Evolutionary conservation across 805 yeast species (phyloP).

Genomic region (Zygotorulaspora florentina): DNA sequence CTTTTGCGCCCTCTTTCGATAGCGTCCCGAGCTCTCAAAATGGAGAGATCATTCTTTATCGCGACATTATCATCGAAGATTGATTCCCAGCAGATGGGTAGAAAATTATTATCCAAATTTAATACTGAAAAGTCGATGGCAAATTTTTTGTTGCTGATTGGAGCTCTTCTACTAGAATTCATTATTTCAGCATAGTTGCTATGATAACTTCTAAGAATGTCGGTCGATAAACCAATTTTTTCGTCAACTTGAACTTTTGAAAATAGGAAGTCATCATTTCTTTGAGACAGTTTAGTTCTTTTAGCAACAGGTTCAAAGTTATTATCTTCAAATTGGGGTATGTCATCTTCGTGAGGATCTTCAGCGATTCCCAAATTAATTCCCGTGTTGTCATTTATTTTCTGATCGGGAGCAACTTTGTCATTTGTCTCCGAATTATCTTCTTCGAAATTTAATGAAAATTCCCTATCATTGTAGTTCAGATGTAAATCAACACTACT

Average conservation of each 20-base stretch:
- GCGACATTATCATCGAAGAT: background rate
- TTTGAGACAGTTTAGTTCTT: slow-evolving; percentile 2
- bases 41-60: background rate
- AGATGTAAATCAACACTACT: slow-evolving; percentile 7
- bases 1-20: slow-evolving; percentile 27
- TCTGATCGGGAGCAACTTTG: slow-evolving; percentile 3
- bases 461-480: slow-evolving; percentile 11
- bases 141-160: slow-evolving; percentile 1
- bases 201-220: slow-evolving; percentile 22
- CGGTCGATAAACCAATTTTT: slow-evolving; percentile 27
- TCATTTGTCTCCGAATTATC: slow-evolving; percentile 10
- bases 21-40: background rate
- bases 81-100: slow-evolving; percentile 18
- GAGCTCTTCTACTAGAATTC: slow-evolving; percentile 8
- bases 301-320: slow-evolving; percentile 11
- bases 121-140: slow-evolving; percentile 4
- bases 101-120: slow-evolving; percentile 9
- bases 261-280: background rate
- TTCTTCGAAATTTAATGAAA: slow-evolving; percentile 14
- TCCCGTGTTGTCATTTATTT: slow-evolving; percentile 5
- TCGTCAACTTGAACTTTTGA: slow-evolving; percentile 18
- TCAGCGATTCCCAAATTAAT: slow-evolving; percentile 12
- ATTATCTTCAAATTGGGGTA: slow-evolving; percentile 12
- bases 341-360: slow-evolving; percentile 3
- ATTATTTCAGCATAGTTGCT: slow-evolving; percentile 21